These are phyloP conservation scores for Eucalyptus cloeziana DNA, from an alignment of 345 rosid species.

Conservation along the genomic window DNA sequence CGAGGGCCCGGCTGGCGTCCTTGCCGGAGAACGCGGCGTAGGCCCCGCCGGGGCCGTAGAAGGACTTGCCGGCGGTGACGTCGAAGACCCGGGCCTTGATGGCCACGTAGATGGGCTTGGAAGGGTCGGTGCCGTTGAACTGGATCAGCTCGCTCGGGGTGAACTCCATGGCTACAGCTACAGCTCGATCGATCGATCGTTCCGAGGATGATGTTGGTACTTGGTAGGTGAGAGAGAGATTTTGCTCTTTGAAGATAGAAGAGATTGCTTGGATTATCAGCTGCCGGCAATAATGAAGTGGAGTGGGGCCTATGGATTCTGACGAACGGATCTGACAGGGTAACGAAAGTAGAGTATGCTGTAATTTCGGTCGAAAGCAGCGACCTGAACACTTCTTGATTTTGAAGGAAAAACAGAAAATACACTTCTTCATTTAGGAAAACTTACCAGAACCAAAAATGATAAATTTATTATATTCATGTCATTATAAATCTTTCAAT, in stretches of 20 bases:
- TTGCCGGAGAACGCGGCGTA: constrained; percentile 73
- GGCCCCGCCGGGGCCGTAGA: constrained; percentile 67
- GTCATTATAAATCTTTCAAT: too few species aligned
- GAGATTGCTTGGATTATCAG: not conserved
- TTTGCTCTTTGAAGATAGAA: not conserved
- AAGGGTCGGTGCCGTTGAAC: constrained; percentile 58
- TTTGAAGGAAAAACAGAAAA: not conserved
- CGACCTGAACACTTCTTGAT: not conserved
- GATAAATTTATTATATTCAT: not conserved
- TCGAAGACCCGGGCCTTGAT: constrained; percentile 71
- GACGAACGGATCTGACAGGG: too few species aligned
- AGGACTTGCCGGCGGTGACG: constrained; percentile 64
- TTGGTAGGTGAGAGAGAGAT: not conserved
- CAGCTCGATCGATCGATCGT: too few species aligned
- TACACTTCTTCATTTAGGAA: not conserved
- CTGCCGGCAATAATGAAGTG: not conserved
- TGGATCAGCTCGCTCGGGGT: constrained; percentile 50
- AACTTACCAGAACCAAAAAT: too few species aligned
- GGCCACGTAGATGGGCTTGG: constrained; percentile 82
- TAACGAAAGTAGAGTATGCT: too few species aligned
- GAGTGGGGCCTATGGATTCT: too few species aligned
- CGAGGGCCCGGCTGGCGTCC: constrained; percentile 81
- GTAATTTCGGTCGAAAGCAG: not conserved
- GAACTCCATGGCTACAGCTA: constrained; percentile 40
- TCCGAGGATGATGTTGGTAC: not conserved